phyloP scores from a whole-genome alignment of 2,329 filamentous ascomycete species.

The Stachybotrys chartarum region DNA sequence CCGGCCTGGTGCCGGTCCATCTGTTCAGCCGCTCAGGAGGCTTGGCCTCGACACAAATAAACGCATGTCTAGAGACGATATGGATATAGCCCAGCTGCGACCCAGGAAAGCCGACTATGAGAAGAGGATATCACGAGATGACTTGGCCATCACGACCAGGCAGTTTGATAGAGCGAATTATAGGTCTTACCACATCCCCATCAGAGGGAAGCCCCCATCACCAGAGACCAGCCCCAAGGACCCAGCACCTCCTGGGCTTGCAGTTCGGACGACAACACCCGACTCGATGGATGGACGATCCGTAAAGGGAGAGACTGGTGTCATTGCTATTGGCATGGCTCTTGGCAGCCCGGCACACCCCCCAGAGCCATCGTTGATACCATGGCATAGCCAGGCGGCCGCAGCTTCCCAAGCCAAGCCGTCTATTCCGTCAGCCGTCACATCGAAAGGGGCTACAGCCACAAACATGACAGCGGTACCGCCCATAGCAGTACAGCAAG shows the following conservation, averaged over 20 bases:
- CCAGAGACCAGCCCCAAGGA: slow-evolving; percentile 32
- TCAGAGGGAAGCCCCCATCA: slow-evolving; percentile 33
- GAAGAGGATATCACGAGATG: slow-evolving; percentile 39
- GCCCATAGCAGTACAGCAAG: neutral
- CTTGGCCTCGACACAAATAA: neutral
- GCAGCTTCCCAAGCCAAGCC: neutral
- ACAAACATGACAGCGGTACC: neutral
- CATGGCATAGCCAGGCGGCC: neutral
- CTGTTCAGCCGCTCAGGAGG: neutral
- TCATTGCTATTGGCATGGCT: slow-evolving; percentile 62
- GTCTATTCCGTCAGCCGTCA: slow-evolving; percentile 9
- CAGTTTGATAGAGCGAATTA: slow-evolving; percentile 22
- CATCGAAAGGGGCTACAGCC: slow-evolving; percentile 15
- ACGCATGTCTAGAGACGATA: neutral
- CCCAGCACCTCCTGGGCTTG: slow-evolving; percentile 15
- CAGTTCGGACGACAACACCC: slow-evolving; percentile 31
- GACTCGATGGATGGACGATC: slow-evolving; percentile 29
- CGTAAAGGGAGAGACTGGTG: slow-evolving; percentile 11
- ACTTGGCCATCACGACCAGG: slow-evolving; percentile 24
- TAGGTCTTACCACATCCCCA: slow-evolving; percentile 31
- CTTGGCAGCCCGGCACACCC: slow-evolving; percentile 59
- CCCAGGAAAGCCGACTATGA: slow-evolving; percentile 13
- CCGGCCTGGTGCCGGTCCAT: slow-evolving; percentile 13
- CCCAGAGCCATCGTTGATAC: slow-evolving; percentile 9
- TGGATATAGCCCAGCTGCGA: neutral